A percentile compares a stretch with the other conserved stretches of the same genome.
Conservation (phyloP, 2,329 filamentous ascomycete species). For the Claviceps citrina region DNA sequence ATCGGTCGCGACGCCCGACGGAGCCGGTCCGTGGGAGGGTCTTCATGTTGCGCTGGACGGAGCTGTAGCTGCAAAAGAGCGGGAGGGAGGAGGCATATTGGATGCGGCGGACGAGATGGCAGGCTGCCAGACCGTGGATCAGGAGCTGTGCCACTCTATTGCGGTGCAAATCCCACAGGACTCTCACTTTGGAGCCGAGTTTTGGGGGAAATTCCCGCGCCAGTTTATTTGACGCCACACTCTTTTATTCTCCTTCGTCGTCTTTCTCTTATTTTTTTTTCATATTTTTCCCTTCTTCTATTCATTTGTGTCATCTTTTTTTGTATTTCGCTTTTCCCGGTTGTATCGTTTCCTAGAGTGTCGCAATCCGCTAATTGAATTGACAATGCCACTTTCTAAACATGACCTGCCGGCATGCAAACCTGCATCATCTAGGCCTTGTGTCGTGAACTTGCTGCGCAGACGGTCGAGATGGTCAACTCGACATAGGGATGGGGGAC, state of each 20-base stretch:
- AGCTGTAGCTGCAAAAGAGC: background rate
- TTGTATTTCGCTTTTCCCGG: background rate
- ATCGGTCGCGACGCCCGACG: background rate
- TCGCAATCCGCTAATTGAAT: no score
- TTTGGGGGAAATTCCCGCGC: conserved; percentile 1
- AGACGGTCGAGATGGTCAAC: no score
- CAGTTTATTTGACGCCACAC: background rate
- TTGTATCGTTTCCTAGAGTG: no score
- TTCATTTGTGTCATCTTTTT: background rate
- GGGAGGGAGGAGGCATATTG: background rate
- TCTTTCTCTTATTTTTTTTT: background rate
- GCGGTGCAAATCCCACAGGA: conserved; percentile 1
- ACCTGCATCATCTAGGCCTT: no score
- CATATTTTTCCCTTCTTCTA: background rate
- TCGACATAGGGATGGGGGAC: no score
- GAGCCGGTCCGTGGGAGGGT: background rate
- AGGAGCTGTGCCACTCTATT: background rate
- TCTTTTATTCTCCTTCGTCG: background rate
- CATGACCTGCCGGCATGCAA: no score
- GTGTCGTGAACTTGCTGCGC: no score
- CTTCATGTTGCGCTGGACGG: no score
- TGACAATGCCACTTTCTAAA: no score
- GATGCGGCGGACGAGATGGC: background rate
- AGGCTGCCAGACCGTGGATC: background rate
- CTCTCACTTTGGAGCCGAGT: background rate